These are phyloP conservation scores for Fusarium guadeloupense DNA, from an alignment of 2,329 filamentous ascomycete species.

Conservation along the genomic window DNA sequence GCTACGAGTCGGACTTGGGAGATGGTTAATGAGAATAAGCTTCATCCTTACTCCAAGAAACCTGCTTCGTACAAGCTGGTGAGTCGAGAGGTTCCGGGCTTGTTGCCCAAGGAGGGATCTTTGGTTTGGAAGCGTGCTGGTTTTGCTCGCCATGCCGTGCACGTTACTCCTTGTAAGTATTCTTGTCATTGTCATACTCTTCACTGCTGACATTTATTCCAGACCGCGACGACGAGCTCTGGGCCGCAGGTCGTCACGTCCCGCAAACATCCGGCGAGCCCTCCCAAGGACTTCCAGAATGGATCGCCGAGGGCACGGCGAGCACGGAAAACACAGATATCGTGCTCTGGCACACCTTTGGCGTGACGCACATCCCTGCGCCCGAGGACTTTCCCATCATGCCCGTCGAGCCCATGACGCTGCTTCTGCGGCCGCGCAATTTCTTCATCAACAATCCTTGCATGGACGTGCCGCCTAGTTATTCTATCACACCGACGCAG, in stretches of 20 bases:
- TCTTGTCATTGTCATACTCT: accelerated
- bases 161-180: constrained; percentile 84
- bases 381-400: constrained; percentile 94
- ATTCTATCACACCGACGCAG: constrained; percentile 45
- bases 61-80: constrained; percentile 90
- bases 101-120: constrained; percentile 82
- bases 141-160: constrained; percentile 86
- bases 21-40: constrained; percentile 82
- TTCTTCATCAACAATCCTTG: constrained; percentile 85
- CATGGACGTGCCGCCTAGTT: constrained; percentile 76
- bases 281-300: constrained; percentile 75
- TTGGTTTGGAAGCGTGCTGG: constrained; percentile 90
- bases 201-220: not conserved
- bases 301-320: constrained; percentile 76
- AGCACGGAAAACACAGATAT: constrained; percentile 83
- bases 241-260: constrained; percentile 87
- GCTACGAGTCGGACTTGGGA: constrained; percentile 87
- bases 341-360: constrained; percentile 94
- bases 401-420: constrained; percentile 85
- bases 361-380: constrained; percentile 86
- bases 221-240: constrained; percentile 84
- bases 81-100: constrained; percentile 79
- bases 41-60: constrained; percentile 89
- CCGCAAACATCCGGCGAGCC: constrained; percentile 87
- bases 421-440: constrained; percentile 80